Base-by-base conservation (phyloP, 129 eudicot species). In the Chrysanthemum seticuspe region DNA sequence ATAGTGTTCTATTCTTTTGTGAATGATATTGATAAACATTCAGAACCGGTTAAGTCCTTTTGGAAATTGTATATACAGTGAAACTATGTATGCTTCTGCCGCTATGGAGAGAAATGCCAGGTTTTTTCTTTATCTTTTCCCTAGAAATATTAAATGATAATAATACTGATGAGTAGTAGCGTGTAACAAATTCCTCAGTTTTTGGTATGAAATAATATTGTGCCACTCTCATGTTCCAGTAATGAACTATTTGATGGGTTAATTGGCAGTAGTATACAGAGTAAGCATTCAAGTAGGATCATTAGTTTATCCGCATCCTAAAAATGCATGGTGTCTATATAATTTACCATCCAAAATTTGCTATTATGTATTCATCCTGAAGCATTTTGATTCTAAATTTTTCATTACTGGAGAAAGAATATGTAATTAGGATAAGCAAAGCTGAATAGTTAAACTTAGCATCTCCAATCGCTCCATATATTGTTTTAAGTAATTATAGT, bases 101-200 rank as follows among this genome's bases (percentile, higher is more conserved):
- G 68, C 54, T 50, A 80, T 68, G 79, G 79, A 68, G 10, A 69
- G 31, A 80, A 75, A 75, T 75, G 77, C 76, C 80, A 80, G 81
- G 84, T 80, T 65, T 62, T 65, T 57, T 62, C 55, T 47, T 76
- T 27, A 19, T 70, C 74, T 67, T 31, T 78, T 29, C 72, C 19
- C 10, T 50, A 14, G 67, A 48, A 47, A 51, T 70, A 45, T 8
- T 74, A 10, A 64, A 45, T 56, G n/a, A 53, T 19, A 19, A 19
- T 19, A 40, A 45, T 72, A 59, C 52, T 25, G 36, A 23, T 18
- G 44, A 23, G 44, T 60, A 25, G 15, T 55, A 48, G 31, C 15
- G n/a, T 19, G 13, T 14, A 25, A 67, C 6, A 47, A 66, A 16
- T 13, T 67, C 57, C 16, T 31, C 12, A 18, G 19, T 18, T 12